These are phyloP conservation scores for Talaromyces ruber DNA, from an alignment of 495 filamentous ascomycete species.

Conservation along the genomic window DNA sequence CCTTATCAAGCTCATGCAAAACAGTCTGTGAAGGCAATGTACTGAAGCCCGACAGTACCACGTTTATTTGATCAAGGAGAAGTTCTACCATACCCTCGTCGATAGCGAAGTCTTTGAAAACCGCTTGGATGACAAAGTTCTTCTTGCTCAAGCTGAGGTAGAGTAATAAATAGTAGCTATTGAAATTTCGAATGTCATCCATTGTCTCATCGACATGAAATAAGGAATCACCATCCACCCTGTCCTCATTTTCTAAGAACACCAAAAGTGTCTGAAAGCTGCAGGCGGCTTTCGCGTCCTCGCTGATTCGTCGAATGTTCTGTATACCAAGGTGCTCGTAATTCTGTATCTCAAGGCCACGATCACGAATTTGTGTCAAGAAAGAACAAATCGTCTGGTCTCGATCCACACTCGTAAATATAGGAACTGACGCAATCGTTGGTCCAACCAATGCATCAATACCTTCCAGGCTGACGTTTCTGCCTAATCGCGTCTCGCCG, in stretches of 20 bases:
- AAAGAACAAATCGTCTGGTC: conserved; percentile 18
- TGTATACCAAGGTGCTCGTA: conserved; percentile 40
- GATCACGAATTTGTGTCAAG: conserved; percentile 29
- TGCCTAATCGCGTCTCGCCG: conserved; percentile 22
- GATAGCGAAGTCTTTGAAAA: neutral
- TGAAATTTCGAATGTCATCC: conserved; percentile 1
- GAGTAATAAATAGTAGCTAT: conserved; percentile 10
- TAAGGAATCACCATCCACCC: neutral
- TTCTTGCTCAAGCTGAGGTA: conserved; percentile 6
- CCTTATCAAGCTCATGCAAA: conserved; percentile 8
- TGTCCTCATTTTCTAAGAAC: neutral
- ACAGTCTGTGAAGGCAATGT: neutral
- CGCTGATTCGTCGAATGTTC: conserved; percentile 43
- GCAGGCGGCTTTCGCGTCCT: conserved; percentile 44
- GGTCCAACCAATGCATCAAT: conserved; percentile 14
- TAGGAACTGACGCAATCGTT: conserved; percentile 28
- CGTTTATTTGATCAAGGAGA: conserved; percentile 5
- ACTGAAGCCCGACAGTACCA: conserved; percentile 5
- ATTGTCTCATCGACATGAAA: conserved; percentile 1
- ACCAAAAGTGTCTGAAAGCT: conserved; percentile 47
- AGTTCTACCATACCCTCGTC: neutral
- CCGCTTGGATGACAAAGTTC: neutral
- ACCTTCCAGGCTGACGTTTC: conserved; percentile 9
- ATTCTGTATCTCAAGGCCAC: conserved; percentile 26
- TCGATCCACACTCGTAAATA: conserved; percentile 17